Percentiles rank a stretch among this genome's conserved stretches.
phyloP scores from a whole-genome alignment of 1,139 yeast species.

The Groenewaldozyma auringiensis region DNA sequence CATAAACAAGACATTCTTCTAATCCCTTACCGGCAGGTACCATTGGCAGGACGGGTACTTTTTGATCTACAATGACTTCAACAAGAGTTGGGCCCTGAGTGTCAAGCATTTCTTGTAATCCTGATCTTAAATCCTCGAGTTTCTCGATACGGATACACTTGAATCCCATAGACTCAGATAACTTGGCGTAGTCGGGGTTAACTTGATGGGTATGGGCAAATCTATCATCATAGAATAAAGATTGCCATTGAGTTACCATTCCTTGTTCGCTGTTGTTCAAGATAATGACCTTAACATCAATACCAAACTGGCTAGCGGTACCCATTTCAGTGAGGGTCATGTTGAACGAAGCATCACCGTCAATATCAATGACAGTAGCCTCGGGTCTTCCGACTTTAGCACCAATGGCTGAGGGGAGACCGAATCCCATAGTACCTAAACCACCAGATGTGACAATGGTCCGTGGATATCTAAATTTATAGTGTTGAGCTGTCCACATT shows the following conservation, averaged over 20 bases:
- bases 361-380: constrained; percentile 90
- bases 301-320: constrained; percentile 87
- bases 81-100: constrained; percentile 76
- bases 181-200: constrained; percentile 86
- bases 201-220: constrained; percentile 93
- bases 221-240: constrained; percentile 91
- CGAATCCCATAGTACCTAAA: constrained; percentile 97
- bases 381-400: constrained; percentile 96
- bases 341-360: constrained; percentile 97
- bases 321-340: constrained; percentile 93
- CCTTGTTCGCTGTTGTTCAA: constrained; percentile 98
- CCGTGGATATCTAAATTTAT: constrained; percentile 86
- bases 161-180: constrained; percentile 91
- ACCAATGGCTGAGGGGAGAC: constrained; percentile 96
- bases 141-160: constrained; percentile 67
- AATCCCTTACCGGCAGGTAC: constrained; percentile 95
- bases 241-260: constrained; percentile 99
- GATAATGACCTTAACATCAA: constrained; percentile 83
- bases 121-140: constrained; percentile 56
- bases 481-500: constrained; percentile 99
- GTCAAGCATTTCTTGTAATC: constrained; percentile 67
- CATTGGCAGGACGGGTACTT: constrained; percentile 97
- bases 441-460: constrained; percentile 97
- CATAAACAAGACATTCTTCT: constrained; percentile 84
- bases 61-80: constrained; percentile 88